phyloP scores from a whole-genome alignment of 176 grass and related monocot species.

The Raddia guianensis region DNA sequence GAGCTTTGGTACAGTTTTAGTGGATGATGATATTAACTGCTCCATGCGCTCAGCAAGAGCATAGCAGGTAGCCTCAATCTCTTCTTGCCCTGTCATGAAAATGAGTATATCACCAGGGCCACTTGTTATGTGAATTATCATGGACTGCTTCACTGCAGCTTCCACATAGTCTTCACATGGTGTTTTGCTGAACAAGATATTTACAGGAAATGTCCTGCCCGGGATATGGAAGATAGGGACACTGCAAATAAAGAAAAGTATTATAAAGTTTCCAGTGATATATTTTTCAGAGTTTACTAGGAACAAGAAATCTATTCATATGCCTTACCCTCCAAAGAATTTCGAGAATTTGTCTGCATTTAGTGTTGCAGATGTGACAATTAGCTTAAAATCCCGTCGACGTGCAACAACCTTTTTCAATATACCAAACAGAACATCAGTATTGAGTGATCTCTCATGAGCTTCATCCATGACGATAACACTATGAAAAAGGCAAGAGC shows the following conservation, averaged over 20 bases:
- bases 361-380: constrained; percentile 91
- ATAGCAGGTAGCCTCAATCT: constrained; percentile 97
- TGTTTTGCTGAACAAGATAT: constrained; percentile 93
- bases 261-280: constrained; percentile 33
- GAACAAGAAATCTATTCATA: constrained; percentile 5
- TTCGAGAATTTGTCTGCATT: constrained; percentile 98
- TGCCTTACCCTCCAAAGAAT: constrained; percentile 92
- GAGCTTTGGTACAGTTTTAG: constrained; percentile 80
- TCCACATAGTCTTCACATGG: constrained; percentile 99
- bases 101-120: constrained; percentile 91
- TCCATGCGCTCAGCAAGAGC: constrained; percentile 93
- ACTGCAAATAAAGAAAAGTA: constrained; percentile 43
- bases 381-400: constrained; percentile 74
- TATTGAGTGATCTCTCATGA: constrained; percentile 89
- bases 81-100: constrained; percentile 98
- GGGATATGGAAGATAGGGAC: constrained; percentile 88
- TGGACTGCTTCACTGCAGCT: constrained; percentile 91
- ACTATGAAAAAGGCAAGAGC: constrained; percentile 43
- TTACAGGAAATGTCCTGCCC: constrained; percentile 92
- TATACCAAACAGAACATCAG: constrained; percentile 92
- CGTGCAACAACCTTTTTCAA: constrained; percentile 84
- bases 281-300: constrained; percentile 5
- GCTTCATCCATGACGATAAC: constrained; percentile 98
- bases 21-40: constrained; percentile 78
- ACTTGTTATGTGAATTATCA: constrained; percentile 93